A percentile compares a stretch with the other conserved stretches of the same genome.
Evolutionary conservation across 179 eudicot genomes (phyloP).

Genomic region (Corrigiola litoralis): DNA sequence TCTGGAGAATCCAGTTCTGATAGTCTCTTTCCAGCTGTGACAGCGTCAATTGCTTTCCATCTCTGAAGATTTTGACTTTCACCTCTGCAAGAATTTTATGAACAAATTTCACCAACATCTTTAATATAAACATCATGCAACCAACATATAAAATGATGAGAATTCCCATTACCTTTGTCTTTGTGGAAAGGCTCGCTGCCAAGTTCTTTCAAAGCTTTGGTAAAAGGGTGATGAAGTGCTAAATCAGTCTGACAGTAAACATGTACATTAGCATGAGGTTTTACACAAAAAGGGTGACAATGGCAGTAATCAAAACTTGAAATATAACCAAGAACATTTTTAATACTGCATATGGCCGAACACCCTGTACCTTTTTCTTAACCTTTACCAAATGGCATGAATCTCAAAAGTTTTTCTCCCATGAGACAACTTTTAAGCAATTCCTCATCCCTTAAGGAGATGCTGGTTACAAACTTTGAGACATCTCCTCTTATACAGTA

Average conservation of each 20-base stretch:
- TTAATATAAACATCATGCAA: too few relatives aligned
- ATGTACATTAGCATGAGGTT: background rate
- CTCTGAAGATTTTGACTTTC: constrained; percentile 28
- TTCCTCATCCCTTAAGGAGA: too few relatives aligned
- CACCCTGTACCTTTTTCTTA: too few relatives aligned
- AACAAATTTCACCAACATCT: background rate
- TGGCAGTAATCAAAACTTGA: too few relatives aligned
- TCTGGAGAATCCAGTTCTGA: constrained; percentile 55
- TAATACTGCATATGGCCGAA: too few relatives aligned
- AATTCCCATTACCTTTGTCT: constrained; percentile 37
- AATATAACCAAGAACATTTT: too few relatives aligned
- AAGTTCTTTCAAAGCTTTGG: constrained; percentile 60
- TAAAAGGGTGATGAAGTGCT: constrained; percentile 52
- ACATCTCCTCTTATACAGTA: too few relatives aligned
- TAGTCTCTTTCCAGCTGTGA: constrained; percentile 51
- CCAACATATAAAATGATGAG: background rate
- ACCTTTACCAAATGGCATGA: too few relatives aligned
- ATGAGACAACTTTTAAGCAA: too few relatives aligned
- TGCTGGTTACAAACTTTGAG: too few relatives aligned
- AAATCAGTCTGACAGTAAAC: constrained; percentile 56
- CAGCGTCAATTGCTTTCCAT: constrained; percentile 42
- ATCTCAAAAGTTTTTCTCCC: too few relatives aligned
- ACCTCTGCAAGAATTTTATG: constrained; percentile 32
- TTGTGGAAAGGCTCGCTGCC: constrained; percentile 34
- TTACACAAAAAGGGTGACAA: background rate